A percentile compares a stretch with the other conserved stretches of the same genome.
Conservation (phyloP, 768 basidiomycete species). For the Suillus lakei region DNA sequence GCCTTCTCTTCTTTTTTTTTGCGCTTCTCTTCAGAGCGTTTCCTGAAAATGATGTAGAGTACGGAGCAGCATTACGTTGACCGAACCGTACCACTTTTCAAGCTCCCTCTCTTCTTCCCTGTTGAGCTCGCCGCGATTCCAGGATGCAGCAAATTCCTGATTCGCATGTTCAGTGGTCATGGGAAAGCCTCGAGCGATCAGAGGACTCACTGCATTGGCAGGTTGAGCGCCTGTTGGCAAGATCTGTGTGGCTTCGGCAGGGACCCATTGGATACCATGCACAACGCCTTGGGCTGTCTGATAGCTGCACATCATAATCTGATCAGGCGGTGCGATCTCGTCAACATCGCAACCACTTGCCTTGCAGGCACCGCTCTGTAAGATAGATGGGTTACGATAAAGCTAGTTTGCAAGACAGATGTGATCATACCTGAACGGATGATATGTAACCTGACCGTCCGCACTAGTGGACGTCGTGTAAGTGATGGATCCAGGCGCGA, state of each 20-base stretch:
- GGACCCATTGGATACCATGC: slow-evolving; percentile 66
- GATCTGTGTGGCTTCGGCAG: slow-evolving; percentile 68
- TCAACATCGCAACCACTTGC: slow-evolving; percentile 40
- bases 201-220: slow-evolving; percentile 53
- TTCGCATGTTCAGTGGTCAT: slow-evolving; percentile 4
- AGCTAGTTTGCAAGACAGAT: slow-evolving; percentile 8
- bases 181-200: neutral
- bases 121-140: slow-evolving; percentile 49
- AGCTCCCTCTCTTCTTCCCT: slow-evolving; percentile 46
- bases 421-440: slow-evolving; percentile 70
- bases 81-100: slow-evolving; percentile 48
- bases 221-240: slow-evolving; percentile 64
- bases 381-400: slow-evolving; percentile 15
- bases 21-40: slow-evolving; percentile 51
- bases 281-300: slow-evolving; percentile 71
- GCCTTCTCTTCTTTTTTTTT: slow-evolving; percentile 57
- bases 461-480: slow-evolving; percentile 68
- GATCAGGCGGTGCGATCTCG: slow-evolving; percentile 13
- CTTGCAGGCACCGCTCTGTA: slow-evolving; percentile 74
- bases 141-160: slow-evolving; percentile 65
- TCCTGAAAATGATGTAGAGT: slow-evolving; percentile 38
- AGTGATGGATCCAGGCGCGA: slow-evolving; percentile 70
- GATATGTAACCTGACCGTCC: slow-evolving; percentile 69
- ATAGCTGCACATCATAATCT: slow-evolving; percentile 54
- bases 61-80: neutral